phyloP scores from a whole-genome alignment of 2,329 filamentous ascomycete species.

The Sporothrix sp. region DNA sequence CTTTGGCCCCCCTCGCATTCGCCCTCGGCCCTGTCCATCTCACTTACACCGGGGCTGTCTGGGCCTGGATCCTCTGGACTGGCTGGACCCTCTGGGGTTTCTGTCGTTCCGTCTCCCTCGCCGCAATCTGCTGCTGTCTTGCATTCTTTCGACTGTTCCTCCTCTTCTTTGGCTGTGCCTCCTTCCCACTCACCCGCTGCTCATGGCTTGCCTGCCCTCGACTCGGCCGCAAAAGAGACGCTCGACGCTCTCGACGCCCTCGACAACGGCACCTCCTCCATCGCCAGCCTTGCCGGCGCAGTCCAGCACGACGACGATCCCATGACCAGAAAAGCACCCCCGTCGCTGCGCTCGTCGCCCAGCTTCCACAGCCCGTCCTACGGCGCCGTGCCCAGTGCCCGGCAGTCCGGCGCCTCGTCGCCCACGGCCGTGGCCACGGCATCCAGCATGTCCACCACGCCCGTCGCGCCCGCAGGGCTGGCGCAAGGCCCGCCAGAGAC shows the following conservation, averaged over 20 bases:
- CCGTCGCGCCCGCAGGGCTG: background rate
- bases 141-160: too few relatives aligned
- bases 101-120: background rate
- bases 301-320: conserved; percentile 15
- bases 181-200: background rate
- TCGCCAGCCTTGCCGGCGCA: too few relatives aligned
- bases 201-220: conserved; percentile 8
- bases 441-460: too few relatives aligned
- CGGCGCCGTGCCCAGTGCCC: conserved; percentile 21
- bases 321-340: conserved; percentile 22
- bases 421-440: background rate
- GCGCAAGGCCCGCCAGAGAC: background rate
- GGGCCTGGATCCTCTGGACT: too few relatives aligned
- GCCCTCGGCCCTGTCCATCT: background rate
- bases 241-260: conserved; percentile 12
- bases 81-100: too few relatives aligned
- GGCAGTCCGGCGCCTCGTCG: background rate
- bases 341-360: conserved; percentile 25
- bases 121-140: background rate
- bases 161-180: background rate
- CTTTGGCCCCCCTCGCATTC: conserved; percentile 5
- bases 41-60: background rate
- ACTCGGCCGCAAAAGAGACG: conserved; percentile 4
- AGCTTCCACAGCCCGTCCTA: conserved; percentile 26
- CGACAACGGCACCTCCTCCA: conserved; percentile 4